Conservation (phyloP, 73 alveolate genomes). For the Blepharisma stoltei region DNA sequence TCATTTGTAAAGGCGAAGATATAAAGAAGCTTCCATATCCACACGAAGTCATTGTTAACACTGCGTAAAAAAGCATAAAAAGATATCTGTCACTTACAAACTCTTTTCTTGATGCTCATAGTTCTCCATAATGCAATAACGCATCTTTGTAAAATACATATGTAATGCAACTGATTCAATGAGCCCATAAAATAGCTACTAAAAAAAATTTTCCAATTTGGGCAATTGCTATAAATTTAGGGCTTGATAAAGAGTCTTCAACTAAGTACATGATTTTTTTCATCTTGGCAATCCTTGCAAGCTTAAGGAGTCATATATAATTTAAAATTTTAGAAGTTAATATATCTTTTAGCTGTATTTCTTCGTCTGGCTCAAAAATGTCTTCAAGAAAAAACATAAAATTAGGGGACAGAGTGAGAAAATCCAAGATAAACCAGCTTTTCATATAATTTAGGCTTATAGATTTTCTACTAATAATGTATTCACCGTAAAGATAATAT, state of each 20-base stretch:
- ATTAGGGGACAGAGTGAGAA: neutral
- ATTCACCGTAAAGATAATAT: neutral
- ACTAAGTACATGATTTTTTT: neutral
- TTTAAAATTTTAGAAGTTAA: neutral
- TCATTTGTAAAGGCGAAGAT: constrained; percentile 30
- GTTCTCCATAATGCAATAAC: neutral
- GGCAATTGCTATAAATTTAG: neutral
- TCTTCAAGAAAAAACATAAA: too few relatives aligned
- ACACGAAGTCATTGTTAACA: constrained; percentile 56
- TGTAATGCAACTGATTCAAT: neutral
- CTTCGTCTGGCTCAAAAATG: too few relatives aligned
- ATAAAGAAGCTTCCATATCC: constrained; percentile 63
- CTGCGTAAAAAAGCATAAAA: constrained; percentile 42
- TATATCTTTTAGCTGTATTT: neutral
- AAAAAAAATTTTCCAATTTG: neutral
- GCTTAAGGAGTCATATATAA: neutral
- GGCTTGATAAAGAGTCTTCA: neutral
- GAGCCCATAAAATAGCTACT: neutral
- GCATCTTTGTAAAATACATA: neutral
- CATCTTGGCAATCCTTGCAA: neutral
- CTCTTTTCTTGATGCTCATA: constrained; percentile 24
- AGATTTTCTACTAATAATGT: neutral
- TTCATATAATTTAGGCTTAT: neutral
- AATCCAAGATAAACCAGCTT: constrained; percentile 2
- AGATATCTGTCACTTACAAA: constrained; percentile 31